Evolutionary conservation across 2,329 filamentous ascomycete genomes (phyloP).

Genomic region (Penicillium decumbens): DNA sequence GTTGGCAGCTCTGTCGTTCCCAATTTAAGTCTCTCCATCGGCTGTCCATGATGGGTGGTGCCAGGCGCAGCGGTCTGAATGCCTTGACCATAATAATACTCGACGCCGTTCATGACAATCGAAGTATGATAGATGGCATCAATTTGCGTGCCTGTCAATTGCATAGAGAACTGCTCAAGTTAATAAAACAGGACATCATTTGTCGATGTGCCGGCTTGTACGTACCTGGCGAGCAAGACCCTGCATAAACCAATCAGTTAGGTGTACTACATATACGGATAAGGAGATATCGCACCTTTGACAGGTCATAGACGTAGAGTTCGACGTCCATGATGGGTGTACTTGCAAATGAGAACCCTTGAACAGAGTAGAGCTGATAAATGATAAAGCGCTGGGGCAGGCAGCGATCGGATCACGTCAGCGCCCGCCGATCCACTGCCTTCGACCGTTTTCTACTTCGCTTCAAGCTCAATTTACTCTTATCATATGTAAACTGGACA

Average conservation of each 20-base stretch:
- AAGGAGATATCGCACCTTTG: conserved; percentile 41
- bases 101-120: conserved; percentile 74
- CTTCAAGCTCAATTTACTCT: not conserved
- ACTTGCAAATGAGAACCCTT: too few relatives aligned
- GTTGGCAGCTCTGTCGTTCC: conserved; percentile 73
- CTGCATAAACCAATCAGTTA: conserved; percentile 33
- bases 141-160: conserved; percentile 64
- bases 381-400: conserved; percentile 4
- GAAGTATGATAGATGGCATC: conserved; percentile 96
- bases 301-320: conserved; percentile 74
- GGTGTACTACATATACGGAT: not conserved
- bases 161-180: conserved; percentile 48
- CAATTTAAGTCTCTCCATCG: conserved; percentile 69
- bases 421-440: conserved; percentile 13
- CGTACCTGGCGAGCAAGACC: conserved; percentile 52
- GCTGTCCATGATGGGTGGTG: conserved; percentile 77
- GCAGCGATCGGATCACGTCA: conserved; percentile 29
- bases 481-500: not conserved
- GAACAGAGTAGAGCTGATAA: not conserved
- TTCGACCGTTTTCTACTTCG: conserved; percentile 20
- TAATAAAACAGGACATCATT: not conserved
- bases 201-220: conserved; percentile 4
- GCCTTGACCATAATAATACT: conserved; percentile 87
- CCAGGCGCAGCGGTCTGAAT: conserved; percentile 78
- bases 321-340: conserved; percentile 62